Percentiles rank a stretch among this genome's conserved stretches.
These are phyloP conservation scores for Verbena officinalis DNA, from an alignment of 257 asterid species.

Conservation along the genomic window DNA sequence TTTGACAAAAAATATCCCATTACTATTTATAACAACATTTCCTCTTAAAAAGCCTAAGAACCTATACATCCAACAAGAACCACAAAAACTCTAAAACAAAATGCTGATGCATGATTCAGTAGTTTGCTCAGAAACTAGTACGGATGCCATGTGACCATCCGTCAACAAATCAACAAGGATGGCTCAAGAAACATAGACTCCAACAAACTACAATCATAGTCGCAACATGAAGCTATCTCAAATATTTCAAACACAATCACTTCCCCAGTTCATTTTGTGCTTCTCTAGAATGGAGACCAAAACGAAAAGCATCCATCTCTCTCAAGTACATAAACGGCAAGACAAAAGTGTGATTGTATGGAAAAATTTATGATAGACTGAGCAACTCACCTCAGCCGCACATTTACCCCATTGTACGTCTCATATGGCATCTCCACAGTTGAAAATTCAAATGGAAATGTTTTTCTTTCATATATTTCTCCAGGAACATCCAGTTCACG, in stretches of 20 bases:
- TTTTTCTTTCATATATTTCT: conserved; percentile 74
- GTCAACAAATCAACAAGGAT: conserved; percentile 11
- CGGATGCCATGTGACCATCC: conserved; percentile 5
- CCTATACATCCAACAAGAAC: background rate
- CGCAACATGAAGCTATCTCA: no score
- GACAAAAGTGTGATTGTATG: background rate
- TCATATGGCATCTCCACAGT: conserved; percentile 91
- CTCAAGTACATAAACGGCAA: conserved; percentile 3
- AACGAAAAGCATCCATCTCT: background rate
- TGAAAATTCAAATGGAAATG: conserved; percentile 79
- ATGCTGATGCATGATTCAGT: conserved; percentile 1
- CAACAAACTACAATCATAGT: background rate
- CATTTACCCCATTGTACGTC: conserved; percentile 74
- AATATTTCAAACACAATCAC: no score
- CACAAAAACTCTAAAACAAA: background rate
- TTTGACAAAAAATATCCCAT: conserved; percentile 15
- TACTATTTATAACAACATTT: background rate
- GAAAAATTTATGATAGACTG: background rate
- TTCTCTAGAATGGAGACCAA: background rate
- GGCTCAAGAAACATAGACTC: conserved; percentile 4
- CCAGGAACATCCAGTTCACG: conserved; percentile 85
- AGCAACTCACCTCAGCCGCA: conserved; percentile 65
- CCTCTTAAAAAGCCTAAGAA: background rate
- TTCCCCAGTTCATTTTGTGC: no score
- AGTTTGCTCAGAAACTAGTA: background rate